phyloP scores from a whole-genome alignment of 805 yeast species.

The Saccharomycodes ludwigii region DNA sequence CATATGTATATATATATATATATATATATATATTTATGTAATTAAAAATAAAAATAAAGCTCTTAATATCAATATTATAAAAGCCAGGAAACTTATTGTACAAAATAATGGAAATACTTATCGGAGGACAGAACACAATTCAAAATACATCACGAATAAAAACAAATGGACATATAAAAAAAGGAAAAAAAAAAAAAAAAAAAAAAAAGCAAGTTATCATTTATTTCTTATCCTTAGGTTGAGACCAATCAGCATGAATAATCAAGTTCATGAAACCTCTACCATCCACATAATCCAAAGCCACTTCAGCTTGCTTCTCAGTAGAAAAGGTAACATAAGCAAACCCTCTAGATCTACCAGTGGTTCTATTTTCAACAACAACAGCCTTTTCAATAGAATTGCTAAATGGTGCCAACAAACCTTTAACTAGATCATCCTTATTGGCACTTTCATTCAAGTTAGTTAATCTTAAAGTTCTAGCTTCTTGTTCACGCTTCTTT shows the following conservation, averaged over 20 bases:
- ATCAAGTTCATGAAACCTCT: slow-evolving; percentile 88
- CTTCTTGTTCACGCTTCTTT: slow-evolving; percentile 62
- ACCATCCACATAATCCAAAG: slow-evolving; percentile 69
- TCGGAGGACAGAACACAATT: too few relatives aligned
- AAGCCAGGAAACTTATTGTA: too few relatives aligned
- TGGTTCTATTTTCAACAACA: slow-evolving; percentile 81
- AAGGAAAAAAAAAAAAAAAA: too few relatives aligned
- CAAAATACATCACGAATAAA: too few relatives aligned
- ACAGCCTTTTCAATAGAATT: slow-evolving; percentile 60
- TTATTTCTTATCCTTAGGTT: too few relatives aligned
- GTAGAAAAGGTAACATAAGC: slow-evolving; percentile 81
- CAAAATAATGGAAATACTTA: too few relatives aligned
- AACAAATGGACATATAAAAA: too few relatives aligned
- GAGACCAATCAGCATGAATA: slow-evolving; percentile 49
- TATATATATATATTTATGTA: too few relatives aligned
- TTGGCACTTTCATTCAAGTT: slow-evolving; percentile 79
- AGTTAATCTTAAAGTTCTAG: slow-evolving; percentile 78
- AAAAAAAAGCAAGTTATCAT: too few relatives aligned
- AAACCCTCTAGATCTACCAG: slow-evolving; percentile 89
- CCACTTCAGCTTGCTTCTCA: slow-evolving; percentile 59
- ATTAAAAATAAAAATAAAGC: too few relatives aligned
- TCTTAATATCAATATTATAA: too few relatives aligned
- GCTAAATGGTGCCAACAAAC: slow-evolving; percentile 58
- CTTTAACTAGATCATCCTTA: slow-evolving; percentile 66
- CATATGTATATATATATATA: too few relatives aligned